These are phyloP conservation scores for Scedosporium minutisporum DNA, from an alignment of 2,329 filamentous ascomycete genomes.

Conservation along the genomic window DNA sequence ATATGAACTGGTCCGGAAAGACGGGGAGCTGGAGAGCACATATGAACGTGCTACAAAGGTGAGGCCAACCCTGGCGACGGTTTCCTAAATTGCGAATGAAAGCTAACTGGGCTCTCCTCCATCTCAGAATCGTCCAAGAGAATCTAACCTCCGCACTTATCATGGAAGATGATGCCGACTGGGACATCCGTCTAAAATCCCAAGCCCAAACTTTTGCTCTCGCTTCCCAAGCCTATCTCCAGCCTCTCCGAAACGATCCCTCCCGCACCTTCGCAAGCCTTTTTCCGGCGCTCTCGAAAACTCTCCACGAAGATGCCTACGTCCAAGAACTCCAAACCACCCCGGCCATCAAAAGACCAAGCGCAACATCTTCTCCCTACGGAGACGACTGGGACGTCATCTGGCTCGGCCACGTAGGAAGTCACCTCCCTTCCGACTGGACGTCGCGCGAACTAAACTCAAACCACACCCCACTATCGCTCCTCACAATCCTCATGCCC, in stretches of 20 bases:
- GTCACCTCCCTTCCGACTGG: slow-evolving; percentile 18
- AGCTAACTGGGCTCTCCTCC: neutral
- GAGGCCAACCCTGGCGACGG: slow-evolving; percentile 7
- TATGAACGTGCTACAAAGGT: slow-evolving; percentile 26
- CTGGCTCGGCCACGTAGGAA: slow-evolving; percentile 40
- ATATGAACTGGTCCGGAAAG: slow-evolving; percentile 2
- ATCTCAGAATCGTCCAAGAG: slow-evolving; percentile 29
- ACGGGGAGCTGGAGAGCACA: slow-evolving; percentile 26
- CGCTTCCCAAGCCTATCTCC: slow-evolving; percentile 23
- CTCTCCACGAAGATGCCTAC: neutral
- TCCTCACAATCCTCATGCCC: slow-evolving; percentile 12
- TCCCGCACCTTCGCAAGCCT: slow-evolving; percentile 16
- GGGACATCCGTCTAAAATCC: slow-evolving; percentile 40
- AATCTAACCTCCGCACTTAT: slow-evolving; percentile 38
- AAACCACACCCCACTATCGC: neutral
- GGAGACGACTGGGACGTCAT: slow-evolving; percentile 43
- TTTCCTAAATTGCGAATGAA: neutral
- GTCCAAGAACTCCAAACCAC: slow-evolving; percentile 5
- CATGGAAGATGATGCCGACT: slow-evolving; percentile 48
- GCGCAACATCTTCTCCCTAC: slow-evolving; percentile 26
- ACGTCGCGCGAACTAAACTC: slow-evolving; percentile 4
- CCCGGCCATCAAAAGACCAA: neutral
- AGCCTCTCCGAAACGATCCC: slow-evolving; percentile 14
- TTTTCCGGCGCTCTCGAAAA: slow-evolving; percentile 1
- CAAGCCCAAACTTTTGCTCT: slow-evolving; percentile 34